Conservation (phyloP, 257 asterid species). For the Buddleja alternifolia region DNA sequence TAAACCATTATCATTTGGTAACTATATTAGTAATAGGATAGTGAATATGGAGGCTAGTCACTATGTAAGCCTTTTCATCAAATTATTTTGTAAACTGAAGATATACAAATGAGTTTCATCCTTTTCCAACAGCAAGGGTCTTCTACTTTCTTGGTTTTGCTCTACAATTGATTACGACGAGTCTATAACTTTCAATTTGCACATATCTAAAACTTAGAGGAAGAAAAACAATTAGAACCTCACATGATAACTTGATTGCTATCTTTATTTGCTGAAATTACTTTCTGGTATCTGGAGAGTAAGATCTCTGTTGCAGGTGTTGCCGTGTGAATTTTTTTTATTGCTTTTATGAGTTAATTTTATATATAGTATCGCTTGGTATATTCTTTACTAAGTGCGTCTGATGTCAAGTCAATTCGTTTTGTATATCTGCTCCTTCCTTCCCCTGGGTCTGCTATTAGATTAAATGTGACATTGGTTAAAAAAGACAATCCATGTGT, state of each 20-base stretch:
- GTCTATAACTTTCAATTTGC: background rate
- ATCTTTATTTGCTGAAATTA: background rate
- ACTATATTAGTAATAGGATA: background rate
- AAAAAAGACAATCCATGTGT: background rate
- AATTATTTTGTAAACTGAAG: background rate
- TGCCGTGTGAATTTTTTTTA: background rate
- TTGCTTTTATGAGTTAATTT: background rate
- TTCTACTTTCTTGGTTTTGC: conserved; percentile 15
- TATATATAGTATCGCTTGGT: background rate
- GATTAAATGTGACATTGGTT: background rate
- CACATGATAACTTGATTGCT: background rate
- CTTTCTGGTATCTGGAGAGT: conserved; percentile 4
- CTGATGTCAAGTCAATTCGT: background rate
- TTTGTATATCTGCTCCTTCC: background rate
- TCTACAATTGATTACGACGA: conserved; percentile 12
- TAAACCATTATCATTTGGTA: background rate
- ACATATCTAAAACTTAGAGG: conserved; percentile 3
- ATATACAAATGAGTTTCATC: background rate
- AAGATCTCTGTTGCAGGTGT: background rate
- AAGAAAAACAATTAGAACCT: background rate
- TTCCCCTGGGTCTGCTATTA: background rate
- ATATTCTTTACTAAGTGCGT: background rate
- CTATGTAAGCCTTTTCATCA: conserved; percentile 10
- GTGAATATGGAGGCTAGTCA: conserved; percentile 7
- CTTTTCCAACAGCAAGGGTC: background rate